Base-by-base conservation (phyloP, 768 basidiomycete species). In the Tylopilus intermedius region DNA sequence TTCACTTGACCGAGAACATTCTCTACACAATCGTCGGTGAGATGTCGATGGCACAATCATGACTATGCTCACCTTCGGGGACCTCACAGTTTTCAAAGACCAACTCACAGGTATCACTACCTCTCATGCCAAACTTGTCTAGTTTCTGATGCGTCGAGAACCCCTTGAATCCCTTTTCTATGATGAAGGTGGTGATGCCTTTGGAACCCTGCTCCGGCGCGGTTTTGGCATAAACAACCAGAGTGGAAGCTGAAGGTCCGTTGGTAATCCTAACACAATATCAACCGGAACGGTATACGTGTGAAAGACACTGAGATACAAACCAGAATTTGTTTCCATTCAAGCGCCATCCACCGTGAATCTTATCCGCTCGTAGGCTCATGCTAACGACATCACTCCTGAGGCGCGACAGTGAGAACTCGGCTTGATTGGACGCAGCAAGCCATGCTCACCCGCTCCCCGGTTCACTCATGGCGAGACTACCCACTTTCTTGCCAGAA, bases 51-150 rank as follows among this genome's bases (percentile, higher is more conserved):
- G 24, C 6, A 21, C 3, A 15, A 47, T 7, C 24, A 27, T 15
- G 14, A 45, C 21, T n/a, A 21, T 47, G 54, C 74, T 45, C 50
- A 92, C 92, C 89, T 64, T 89, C 83, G 1, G 94, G 92, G 4
- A 97, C 88, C 60, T 86, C 80, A 59, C 92, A 94, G 59, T 91
- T 79, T 58, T 95, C 90, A 54, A 97, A 96, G 18, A 94, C 83
- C 22, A 96, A 73, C 65, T 97, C 94, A 58, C 91, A 92, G 3
- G 94, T 97, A 61, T 96, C 93, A 54, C 89, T 91, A 37, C 94
- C 94, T 60, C 94, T 76, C 94, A 97, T 97, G 1, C 94, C 94
- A 63, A 96, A 84, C 68, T 97, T 97, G 69, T 97, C 94, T 21
- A 97, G 75, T 62, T 94, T 93, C 54, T 87, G 90, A 59, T 88